These are phyloP conservation scores for Cinnamomum micranthum DNA, from an alignment of 164 flowering plant genomes.

Conservation along the genomic window DNA sequence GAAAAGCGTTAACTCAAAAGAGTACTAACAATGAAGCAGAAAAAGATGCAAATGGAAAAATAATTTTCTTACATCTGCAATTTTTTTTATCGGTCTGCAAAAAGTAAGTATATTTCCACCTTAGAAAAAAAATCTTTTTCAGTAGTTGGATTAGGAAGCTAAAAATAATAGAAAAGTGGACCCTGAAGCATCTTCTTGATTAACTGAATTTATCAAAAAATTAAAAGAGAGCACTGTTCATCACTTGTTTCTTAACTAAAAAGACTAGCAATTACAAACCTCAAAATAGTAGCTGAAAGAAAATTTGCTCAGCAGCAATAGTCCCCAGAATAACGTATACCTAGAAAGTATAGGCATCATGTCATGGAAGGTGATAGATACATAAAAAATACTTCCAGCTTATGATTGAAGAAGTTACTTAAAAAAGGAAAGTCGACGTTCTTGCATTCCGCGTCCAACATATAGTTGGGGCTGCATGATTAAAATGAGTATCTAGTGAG, in stretches of 20 bases:
- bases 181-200: not conserved
- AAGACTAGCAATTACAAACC: constrained; percentile 33
- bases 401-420: constrained; percentile 44
- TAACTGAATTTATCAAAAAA: not conserved
- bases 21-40: too few relatives aligned
- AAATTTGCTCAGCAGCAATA: constrained; percentile 66
- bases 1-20: too few relatives aligned
- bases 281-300: constrained; percentile 82
- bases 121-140: not conserved
- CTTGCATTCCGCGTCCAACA: constrained; percentile 97
- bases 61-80: too few relatives aligned
- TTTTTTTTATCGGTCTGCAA: too few relatives aligned
- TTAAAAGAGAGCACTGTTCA: not conserved
- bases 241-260: not conserved
- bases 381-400: not conserved
- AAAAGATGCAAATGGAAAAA: too few relatives aligned
- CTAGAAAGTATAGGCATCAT: constrained; percentile 29
- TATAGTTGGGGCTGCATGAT: constrained; percentile 67
- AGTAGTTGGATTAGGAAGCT: not conserved
- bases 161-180: not conserved
- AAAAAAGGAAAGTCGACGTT: constrained; percentile 53
- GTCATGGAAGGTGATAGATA: constrained; percentile 10
- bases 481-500: constrained; percentile 9
- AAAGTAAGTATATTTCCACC: not conserved
- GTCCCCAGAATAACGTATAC: constrained; percentile 76